Evolutionary conservation across 2,329 filamentous ascomycete genomes (phyloP).

Genomic region (Sarocladium oryzae): DNA sequence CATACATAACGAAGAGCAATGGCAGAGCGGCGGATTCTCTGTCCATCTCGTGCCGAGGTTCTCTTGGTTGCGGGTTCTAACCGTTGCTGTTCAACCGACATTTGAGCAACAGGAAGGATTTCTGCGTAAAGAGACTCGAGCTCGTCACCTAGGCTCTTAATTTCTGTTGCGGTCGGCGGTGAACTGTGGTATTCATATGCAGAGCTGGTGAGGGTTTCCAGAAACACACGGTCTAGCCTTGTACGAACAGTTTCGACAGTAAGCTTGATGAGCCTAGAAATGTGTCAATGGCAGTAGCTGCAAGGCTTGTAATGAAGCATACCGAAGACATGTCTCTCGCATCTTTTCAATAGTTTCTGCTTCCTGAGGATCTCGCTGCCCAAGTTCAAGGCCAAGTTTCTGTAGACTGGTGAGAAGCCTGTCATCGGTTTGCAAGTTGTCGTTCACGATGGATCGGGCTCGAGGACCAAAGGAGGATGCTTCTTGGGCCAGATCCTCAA

Average conservation of each 20-base stretch:
- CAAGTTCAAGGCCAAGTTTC: conserved; percentile 57
- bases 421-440: conserved; percentile 54
- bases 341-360: conserved; percentile 48
- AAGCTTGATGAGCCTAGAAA: conserved; percentile 44
- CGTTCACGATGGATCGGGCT: conserved; percentile 42
- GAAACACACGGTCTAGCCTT: conserved; percentile 48
- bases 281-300: background rate
- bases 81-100: conserved; percentile 63
- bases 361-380: conserved; percentile 44
- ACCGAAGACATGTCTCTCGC: conserved; percentile 52
- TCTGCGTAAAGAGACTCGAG: conserved; percentile 64
- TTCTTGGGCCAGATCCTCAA: conserved; percentile 43
- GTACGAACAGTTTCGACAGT: conserved; percentile 50
- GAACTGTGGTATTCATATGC: conserved; percentile 15
- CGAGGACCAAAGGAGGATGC: conserved; percentile 33
- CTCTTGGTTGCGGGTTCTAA: conserved; percentile 51
- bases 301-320: conserved; percentile 10
- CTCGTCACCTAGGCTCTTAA: conserved; percentile 52
- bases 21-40: conserved; percentile 37
- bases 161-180: conserved; percentile 31
- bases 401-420: conserved; percentile 58
- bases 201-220: conserved; percentile 35
- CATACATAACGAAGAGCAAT: conserved; percentile 46
- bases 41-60: conserved; percentile 35
- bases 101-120: conserved; percentile 62